These are phyloP conservation scores for Angomonas ambiguus DNA, from an alignment of 208 protist genomes.

Conservation along the genomic window DNA sequence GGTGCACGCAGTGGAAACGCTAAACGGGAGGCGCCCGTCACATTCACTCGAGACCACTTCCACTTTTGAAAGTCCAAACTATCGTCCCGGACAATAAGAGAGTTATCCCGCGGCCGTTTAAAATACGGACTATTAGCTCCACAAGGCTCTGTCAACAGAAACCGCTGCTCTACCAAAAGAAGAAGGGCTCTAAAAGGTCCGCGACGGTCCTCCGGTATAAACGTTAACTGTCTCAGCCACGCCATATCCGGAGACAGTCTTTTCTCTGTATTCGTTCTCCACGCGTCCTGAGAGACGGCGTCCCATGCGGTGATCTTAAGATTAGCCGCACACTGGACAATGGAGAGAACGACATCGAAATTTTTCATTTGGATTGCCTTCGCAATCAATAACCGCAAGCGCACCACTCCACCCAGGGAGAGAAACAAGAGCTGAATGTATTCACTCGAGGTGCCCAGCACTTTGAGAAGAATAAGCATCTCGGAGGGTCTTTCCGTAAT, in stretches of 20 bases:
- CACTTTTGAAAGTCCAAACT: conserved; percentile 46
- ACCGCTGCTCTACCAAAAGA: conserved; percentile 61
- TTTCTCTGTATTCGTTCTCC: conserved; percentile 48
- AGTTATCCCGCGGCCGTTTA: conserved; percentile 32
- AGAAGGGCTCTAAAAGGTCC: conserved; percentile 46
- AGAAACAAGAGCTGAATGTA: conserved; percentile 65
- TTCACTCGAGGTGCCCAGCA: conserved; percentile 47
- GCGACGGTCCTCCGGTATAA: conserved; percentile 44
- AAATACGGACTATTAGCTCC: conserved; percentile 19
- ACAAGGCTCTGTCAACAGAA: conserved; percentile 41
- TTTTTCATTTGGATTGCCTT: conserved; percentile 33
- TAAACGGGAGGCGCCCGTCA: conserved; percentile 42
- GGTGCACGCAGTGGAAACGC: conserved; percentile 60
- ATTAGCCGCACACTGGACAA: conserved; percentile 55
- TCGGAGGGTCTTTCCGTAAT: conserved; percentile 50
- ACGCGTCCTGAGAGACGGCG: conserved; percentile 52
- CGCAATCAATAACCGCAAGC: conserved; percentile 54
- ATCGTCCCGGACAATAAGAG: conserved; percentile 19
- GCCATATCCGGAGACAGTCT: conserved; percentile 39
- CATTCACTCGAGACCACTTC: conserved; percentile 49
- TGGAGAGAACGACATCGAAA: conserved; percentile 29
- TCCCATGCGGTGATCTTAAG: conserved; percentile 50
- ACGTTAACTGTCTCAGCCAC: conserved; percentile 51
- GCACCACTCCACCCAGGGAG: conserved; percentile 54
- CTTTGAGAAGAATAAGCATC: conserved; percentile 49